phyloP scores from a whole-genome alignment of 2,329 filamentous ascomycete species.

The Colletotrichum echinochloae region DNA sequence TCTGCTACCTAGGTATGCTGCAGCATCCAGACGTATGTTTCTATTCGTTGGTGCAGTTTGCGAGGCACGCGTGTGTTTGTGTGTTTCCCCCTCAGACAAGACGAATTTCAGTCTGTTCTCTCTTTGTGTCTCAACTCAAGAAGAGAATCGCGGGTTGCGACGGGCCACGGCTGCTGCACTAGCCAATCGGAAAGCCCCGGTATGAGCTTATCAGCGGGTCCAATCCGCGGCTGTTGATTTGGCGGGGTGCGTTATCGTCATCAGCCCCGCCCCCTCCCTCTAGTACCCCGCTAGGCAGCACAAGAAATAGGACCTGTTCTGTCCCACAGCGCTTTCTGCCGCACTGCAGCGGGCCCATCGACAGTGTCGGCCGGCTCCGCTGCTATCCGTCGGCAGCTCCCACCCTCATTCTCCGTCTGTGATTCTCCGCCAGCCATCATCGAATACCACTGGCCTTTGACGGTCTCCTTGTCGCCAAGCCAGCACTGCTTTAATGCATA shows the following conservation, averaged over 20 bases:
- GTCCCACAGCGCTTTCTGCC: conserved; percentile 19
- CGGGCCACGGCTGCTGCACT: not conserved
- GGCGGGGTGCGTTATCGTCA: conserved; percentile 34
- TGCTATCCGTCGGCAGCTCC: conserved; percentile 30
- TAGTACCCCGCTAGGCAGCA: too few relatives aligned
- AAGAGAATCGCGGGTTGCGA: conserved; percentile 10
- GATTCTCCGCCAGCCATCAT: not conserved
- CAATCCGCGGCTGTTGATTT: conserved; percentile 10
- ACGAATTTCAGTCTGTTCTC: conserved; percentile 1
- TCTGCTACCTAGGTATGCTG: not conserved
- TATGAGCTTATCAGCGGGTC: conserved; percentile 35
- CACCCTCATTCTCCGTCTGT: conserved; percentile 20
- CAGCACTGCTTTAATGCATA: not conserved
- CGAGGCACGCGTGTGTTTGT: not conserved
- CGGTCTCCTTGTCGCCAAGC: not conserved
- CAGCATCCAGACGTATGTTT: not conserved
- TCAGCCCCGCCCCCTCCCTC: conserved; percentile 17
- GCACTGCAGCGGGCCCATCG: conserved; percentile 15
- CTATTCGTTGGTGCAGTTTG: conserved; percentile 14
- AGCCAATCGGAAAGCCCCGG: conserved; percentile 28
- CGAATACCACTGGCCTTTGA: not conserved
- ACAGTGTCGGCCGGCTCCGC: conserved; percentile 40
- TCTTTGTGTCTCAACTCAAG: not conserved
- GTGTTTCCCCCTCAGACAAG: conserved; percentile 4
- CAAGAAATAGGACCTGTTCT: too few relatives aligned